These are phyloP conservation scores for Psophocarpus tetragonolobus DNA, from an alignment of 306 rosid species.

Conservation along the genomic window DNA sequence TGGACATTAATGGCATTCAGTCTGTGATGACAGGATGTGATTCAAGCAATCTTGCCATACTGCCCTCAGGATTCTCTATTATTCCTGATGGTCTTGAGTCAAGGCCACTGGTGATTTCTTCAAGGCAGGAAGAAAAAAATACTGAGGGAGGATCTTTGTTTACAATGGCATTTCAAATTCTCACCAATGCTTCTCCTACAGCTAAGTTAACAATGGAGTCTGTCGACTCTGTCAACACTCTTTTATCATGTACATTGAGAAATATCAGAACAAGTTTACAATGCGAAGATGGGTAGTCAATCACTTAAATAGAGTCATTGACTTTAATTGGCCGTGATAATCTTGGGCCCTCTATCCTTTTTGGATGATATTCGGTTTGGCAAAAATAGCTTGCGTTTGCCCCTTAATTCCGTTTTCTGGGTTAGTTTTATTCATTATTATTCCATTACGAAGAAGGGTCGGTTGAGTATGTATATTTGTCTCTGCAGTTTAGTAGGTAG, in stretches of 20 bases:
- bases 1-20: constrained; percentile 74
- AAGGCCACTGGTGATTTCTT: constrained; percentile 76
- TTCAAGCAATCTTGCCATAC: constrained; percentile 77
- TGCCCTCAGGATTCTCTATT: constrained; percentile 94
- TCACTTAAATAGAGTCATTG: constrained; percentile 29
- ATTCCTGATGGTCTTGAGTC: constrained; percentile 83
- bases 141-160: constrained; percentile 85
- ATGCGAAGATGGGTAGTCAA: constrained; percentile 78
- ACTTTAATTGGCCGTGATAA: constrained; percentile 27
- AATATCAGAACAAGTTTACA: constrained; percentile 83
- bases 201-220: constrained; percentile 83
- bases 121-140: constrained; percentile 65
- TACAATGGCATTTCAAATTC: constrained; percentile 79
- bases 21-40: constrained; percentile 93
- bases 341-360: constrained; percentile 31
- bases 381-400: constrained; percentile 26
- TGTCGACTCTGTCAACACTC: constrained; percentile 77
- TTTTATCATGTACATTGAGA: constrained; percentile 75
- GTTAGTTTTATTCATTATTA: constrained; percentile 47
- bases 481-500: constrained; percentile 34
- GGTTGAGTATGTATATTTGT: constrained; percentile 34
- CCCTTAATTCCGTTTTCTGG: constrained; percentile 5
- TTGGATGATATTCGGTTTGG: constrained; percentile 34
- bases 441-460: constrained; percentile 36
- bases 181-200: constrained; percentile 76